Percentiles rank a stretch among this genome's conserved stretches.
phyloP scores from a whole-genome alignment of 2,329 filamentous ascomycete species.

The Monosporascus sp. region DNA sequence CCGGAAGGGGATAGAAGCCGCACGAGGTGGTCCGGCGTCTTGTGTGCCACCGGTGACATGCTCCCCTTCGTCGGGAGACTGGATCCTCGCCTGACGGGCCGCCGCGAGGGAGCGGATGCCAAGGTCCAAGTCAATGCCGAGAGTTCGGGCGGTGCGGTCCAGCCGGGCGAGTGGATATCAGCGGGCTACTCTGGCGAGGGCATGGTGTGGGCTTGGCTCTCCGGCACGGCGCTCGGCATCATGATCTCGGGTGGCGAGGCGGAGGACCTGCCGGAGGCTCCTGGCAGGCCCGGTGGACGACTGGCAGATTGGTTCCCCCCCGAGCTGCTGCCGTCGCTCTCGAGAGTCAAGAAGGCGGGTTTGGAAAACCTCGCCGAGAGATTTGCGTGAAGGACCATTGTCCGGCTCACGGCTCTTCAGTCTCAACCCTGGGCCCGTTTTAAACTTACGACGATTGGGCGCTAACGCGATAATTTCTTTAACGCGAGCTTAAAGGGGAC shows the following conservation, averaged over 20 bases:
- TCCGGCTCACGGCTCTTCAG: not conserved
- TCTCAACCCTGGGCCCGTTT: no score
- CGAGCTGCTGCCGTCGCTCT: constrained; percentile 28
- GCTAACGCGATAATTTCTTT: no score
- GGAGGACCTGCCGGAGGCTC: constrained; percentile 19
- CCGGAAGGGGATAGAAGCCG: constrained; percentile 13
- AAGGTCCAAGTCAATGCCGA: not conserved
- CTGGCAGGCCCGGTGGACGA: constrained; percentile 31
- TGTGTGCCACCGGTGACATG: constrained; percentile 42
- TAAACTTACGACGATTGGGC: no score
- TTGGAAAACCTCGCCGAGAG: constrained; percentile 28
- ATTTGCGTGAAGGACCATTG: not conserved
- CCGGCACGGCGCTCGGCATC: constrained; percentile 39
- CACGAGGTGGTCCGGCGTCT: constrained; percentile 45
- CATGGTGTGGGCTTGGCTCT: constrained; percentile 50
- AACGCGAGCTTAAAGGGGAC: no score
- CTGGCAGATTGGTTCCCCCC: constrained; percentile 36
- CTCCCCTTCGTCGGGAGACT: constrained; percentile 47
- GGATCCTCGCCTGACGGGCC: constrained; percentile 24
- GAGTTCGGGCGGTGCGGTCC: not conserved
- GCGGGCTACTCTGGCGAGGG: constrained; percentile 48
- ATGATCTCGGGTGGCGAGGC: constrained; percentile 39
- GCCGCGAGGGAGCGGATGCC: not conserved
- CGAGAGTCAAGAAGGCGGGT: constrained; percentile 31
- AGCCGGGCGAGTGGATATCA: constrained; percentile 43